Base-by-base conservation (phyloP, 148 eudicot species). In the Vaccinium macrocarpon region DNA sequence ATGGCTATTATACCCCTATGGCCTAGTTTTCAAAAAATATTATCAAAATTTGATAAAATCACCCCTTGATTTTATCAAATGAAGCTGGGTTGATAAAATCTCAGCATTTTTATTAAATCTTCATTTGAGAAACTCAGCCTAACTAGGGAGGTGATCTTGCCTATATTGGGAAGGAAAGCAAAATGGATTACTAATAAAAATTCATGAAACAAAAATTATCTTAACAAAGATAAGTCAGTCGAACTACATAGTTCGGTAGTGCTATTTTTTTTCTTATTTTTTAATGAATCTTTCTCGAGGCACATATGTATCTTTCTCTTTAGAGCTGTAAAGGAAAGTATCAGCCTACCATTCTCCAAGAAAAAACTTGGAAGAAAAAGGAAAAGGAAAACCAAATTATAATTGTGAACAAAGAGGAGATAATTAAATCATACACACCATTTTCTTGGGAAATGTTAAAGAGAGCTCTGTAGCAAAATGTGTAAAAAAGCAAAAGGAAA, bases 371-470 rank as follows among this genome's bases (percentile, higher is more conserved):
- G 56, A 16, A 52, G 6, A 55, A 21, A 70, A 61, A 61, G 27
- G 15, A 49, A 32, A 77, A 79, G n/a, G 29, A 76, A 82, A 72
- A 25, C 81, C 6, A 64, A 48, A 62, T 21, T 50, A 78, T 15
- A 64, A 48, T 15, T 3, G 12, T 53, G 16, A 1, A 53, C 12
- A 53, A 11, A 87, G 71, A 48, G 66, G 56, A 57, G 80, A 88
- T 86, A 87, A 38, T 38, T 3, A 38, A 76, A 87, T 75, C 87
- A 32, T 32, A 86, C 91, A 88, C 90, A 88, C 89, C 88, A 90
- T 92, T 87, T 92, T 89, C 88, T 92, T 89, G 94, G 92, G 90
- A 88, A 89, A 84, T 76, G 93, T 81, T 83, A 92, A 90, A 90
- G 92, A 91, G 90, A 88, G 90, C 87, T 89, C 87, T 89, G 92